A percentile compares a stretch with the other conserved stretches of the same genome.
Conservation (phyloP, 495 filamentous ascomycete genomes). For the Lophiotrema nucula region DNA sequence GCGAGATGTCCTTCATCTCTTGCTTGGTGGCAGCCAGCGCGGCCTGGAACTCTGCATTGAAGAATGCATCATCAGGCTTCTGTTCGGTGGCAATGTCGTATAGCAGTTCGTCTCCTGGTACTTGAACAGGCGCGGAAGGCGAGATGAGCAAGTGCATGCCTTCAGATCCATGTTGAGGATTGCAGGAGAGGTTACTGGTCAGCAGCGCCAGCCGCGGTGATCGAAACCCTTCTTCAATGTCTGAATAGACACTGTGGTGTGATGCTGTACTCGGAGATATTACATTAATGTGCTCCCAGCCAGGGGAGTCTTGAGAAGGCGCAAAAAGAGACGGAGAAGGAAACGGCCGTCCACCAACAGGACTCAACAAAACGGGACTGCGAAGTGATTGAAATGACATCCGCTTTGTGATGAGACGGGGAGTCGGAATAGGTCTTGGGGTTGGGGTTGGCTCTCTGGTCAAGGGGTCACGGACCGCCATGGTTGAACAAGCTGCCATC, state of each 20-base stretch:
- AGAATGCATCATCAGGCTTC: constrained; percentile 4
- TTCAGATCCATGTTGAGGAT: neutral
- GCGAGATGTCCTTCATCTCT: constrained; percentile 25
- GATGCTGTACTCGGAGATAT: constrained; percentile 22
- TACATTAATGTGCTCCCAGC: constrained; percentile 15
- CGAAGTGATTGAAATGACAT: constrained; percentile 16
- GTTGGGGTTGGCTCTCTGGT: constrained; percentile 16
- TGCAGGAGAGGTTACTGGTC: constrained; percentile 6
- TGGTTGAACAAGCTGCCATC: constrained; percentile 13
- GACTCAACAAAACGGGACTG: constrained; percentile 15
- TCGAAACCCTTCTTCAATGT: constrained; percentile 11
- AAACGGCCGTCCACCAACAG: constrained; percentile 1
- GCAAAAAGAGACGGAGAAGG: neutral
- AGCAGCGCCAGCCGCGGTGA: constrained; percentile 14
- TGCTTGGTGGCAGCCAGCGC: constrained; percentile 13
- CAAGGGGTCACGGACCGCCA: constrained; percentile 6
- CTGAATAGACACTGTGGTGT: constrained; percentile 15
- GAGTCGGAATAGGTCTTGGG: neutral
- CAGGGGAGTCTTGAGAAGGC: constrained; percentile 10
- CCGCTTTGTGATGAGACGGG: constrained; percentile 4
- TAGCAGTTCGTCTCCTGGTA: constrained; percentile 20
- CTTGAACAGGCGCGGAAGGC: constrained; percentile 20
- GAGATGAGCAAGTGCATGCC: constrained; percentile 4
- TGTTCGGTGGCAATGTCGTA: constrained; percentile 18
- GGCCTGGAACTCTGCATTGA: constrained; percentile 10